Conservation (phyloP, 306 rosid species). For the Fragaria ananassa region DNA sequence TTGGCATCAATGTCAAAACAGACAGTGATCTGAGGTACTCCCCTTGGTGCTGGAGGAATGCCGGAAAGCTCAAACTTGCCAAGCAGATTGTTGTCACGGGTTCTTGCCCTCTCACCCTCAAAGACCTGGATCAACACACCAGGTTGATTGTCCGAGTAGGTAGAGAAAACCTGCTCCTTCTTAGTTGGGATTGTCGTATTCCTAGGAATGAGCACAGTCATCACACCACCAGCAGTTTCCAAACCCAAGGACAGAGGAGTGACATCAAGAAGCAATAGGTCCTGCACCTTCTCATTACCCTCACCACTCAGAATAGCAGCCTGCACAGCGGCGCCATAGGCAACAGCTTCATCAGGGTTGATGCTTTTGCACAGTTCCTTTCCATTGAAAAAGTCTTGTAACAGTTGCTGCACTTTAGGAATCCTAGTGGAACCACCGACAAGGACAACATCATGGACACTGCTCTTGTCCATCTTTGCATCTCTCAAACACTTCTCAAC, state of each 20-base stretch:
- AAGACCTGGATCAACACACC: constrained; percentile 58
- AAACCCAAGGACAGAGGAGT: constrained; percentile 3
- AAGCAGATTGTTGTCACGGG: constrained; percentile 52
- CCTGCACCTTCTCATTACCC: too few species aligned
- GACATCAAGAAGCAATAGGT: too few species aligned
- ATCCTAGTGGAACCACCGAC: background rate
- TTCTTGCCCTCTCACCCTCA: constrained; percentile 51
- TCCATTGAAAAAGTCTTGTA: constrained; percentile 4
- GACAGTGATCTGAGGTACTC: background rate
- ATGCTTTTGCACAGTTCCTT: background rate
- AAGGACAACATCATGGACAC: constrained; percentile 4
- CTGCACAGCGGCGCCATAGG: too few species aligned
- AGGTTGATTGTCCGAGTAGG: constrained; percentile 55
- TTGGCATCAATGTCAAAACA: background rate
- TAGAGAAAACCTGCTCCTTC: constrained; percentile 11
- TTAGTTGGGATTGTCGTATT: background rate
- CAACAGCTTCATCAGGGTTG: background rate
- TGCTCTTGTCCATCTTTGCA: constrained; percentile 8
- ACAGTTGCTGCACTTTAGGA: background rate
- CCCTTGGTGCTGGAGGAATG: constrained; percentile 1
- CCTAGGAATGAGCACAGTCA: background rate
- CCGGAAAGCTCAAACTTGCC: constrained; percentile 38
- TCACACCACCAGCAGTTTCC: constrained; percentile 3
- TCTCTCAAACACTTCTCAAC: constrained; percentile 1
- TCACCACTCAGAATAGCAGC: too few species aligned